These are phyloP conservation scores for Neospora caninum DNA, from an alignment of 169 alveolate species.

Conservation along the genomic window DNA sequence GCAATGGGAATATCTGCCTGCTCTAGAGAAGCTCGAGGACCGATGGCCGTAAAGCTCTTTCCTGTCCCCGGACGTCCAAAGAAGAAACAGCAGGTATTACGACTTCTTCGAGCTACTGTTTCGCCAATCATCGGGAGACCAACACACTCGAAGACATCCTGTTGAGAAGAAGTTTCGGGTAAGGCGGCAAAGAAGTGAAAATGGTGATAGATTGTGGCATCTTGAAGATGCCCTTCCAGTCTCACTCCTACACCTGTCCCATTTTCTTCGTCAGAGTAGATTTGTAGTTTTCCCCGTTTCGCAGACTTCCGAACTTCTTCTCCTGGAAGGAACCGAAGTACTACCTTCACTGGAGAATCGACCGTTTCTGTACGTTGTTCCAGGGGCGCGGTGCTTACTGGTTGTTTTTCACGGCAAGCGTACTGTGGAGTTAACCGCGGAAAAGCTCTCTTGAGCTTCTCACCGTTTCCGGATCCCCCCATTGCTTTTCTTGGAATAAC, in stretches of 20 bases:
- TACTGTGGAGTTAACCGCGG: too few species aligned
- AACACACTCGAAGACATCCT: neutral
- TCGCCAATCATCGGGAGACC: constrained; percentile 2
- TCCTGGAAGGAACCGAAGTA: too few species aligned
- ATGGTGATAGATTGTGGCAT: neutral
- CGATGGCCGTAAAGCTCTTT: neutral
- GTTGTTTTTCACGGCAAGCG: too few species aligned
- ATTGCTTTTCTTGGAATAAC: too few species aligned
- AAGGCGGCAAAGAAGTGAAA: neutral
- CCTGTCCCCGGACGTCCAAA: neutral
- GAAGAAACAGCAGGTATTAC: neutral
- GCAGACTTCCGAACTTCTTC: too few species aligned
- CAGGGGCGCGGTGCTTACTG: too few species aligned
- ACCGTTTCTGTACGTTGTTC: too few species aligned
- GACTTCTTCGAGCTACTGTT: neutral
- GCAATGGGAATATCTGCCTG: neutral
- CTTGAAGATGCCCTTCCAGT: neutral
- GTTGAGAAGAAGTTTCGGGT: neutral
- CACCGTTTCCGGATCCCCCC: too few species aligned
- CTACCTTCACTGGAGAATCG: too few species aligned
- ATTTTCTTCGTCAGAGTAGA: too few species aligned
- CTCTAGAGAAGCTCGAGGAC: neutral
- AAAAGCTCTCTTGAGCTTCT: too few species aligned
- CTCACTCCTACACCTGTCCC: neutral
- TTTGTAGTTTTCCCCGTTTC: too few species aligned